Percentiles rank a stretch among this genome's conserved stretches.
phyloP scores from a whole-genome alignment of 441 rosid species.

The Hura crepitans region DNA sequence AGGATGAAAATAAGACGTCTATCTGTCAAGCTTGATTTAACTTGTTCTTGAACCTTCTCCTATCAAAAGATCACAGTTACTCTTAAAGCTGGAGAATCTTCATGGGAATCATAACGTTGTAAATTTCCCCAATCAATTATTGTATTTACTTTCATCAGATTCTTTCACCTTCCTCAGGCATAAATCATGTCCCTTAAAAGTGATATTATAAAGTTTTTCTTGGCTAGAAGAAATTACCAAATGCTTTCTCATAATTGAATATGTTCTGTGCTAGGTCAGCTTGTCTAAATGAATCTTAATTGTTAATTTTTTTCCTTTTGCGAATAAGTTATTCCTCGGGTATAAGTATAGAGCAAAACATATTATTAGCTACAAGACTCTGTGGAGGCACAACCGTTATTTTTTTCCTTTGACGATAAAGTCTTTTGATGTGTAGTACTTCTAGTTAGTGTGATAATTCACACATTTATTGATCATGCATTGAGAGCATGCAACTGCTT shows the following conservation, averaged over 20 bases:
- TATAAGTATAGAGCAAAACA: neutral
- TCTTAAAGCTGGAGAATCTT: constrained; percentile 1
- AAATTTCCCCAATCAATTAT: neutral
- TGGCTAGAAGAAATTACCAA: neutral
- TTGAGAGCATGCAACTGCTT: neutral
- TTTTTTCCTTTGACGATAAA: no score
- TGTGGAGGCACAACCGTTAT: no score
- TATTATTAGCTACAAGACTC: neutral
- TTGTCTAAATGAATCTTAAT: neutral
- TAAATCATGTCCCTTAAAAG: neutral
- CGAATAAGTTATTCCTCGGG: neutral
- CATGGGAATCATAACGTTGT: neutral
- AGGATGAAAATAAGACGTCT: neutral
- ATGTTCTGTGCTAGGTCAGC: neutral
- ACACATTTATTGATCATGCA: neutral
- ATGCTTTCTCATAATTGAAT: neutral
- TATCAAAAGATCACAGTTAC: neutral
- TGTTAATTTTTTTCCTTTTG: no score
- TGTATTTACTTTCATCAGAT: neutral
- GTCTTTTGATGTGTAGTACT: neutral
- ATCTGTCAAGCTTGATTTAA: neutral
- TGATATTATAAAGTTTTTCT: neutral
- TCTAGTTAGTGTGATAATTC: neutral
- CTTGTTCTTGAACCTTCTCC: neutral
- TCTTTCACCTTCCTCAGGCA: neutral